Percentiles rank a stretch among this genome's conserved stretches.
These are phyloP conservation scores for Phaffia rhodozyma DNA, from an alignment of 1,284 basidiomycete species.

Conservation along the genomic window DNA sequence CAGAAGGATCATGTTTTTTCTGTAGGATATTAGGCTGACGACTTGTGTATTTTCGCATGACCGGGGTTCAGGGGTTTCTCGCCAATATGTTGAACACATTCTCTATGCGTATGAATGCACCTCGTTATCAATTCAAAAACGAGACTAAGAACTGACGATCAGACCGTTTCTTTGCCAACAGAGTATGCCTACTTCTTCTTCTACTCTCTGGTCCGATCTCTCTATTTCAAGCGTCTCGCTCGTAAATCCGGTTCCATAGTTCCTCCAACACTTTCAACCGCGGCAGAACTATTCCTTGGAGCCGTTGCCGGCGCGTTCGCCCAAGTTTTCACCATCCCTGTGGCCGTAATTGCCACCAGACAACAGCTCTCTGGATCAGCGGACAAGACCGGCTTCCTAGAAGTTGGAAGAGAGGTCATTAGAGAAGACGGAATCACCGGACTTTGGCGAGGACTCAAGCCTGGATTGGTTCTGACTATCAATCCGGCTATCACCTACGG, in stretches of 20 bases:
- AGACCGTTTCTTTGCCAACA: slow-evolving; percentile 31
- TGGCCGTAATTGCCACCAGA: slow-evolving; percentile 91
- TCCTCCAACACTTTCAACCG: slow-evolving; percentile 54
- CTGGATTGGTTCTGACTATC: slow-evolving; percentile 80
- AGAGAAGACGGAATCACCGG: slow-evolving; percentile 84
- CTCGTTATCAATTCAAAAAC: not conserved
- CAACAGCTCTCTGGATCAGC: slow-evolving; percentile 66
- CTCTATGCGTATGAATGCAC: slow-evolving; percentile 63
- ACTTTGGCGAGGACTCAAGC: slow-evolving; percentile 87
- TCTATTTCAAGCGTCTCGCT: slow-evolving; percentile 57
- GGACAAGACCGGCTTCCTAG: slow-evolving; percentile 43
- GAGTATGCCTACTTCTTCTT: slow-evolving; percentile 99
- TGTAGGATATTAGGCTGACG: not conserved
- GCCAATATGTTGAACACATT: slow-evolving; percentile 99
- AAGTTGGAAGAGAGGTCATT: slow-evolving; percentile 74
- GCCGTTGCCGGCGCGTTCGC: slow-evolving; percentile 87
- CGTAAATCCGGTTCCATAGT: slow-evolving; percentile 11
- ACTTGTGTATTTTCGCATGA: not conserved
- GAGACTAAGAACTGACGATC: not conserved
- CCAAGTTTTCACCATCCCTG: slow-evolving; percentile 97
- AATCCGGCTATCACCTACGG: slow-evolving; percentile 99
- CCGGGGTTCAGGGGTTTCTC: slow-evolving; percentile 51
- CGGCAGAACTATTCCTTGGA: slow-evolving; percentile 73
- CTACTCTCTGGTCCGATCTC: slow-evolving; percentile 77
- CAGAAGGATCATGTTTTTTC: not conserved